Evolutionary conservation across 805 yeast genomes (phyloP), one percentile per base, ranked within the genome.

Genomic region (Cyberlindnera americana): DNA sequence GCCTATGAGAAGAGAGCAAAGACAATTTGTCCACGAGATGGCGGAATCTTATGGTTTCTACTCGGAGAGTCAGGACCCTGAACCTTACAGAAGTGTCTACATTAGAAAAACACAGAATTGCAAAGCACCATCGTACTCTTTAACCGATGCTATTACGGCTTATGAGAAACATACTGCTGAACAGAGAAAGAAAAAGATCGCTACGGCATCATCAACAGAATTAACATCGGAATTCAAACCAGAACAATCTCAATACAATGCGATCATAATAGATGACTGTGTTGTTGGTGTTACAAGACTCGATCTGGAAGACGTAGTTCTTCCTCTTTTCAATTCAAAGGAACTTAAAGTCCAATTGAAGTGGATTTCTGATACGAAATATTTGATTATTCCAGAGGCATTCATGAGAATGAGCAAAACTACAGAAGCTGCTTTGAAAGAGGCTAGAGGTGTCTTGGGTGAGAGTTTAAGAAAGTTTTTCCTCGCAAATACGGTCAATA

Each of bases 51-150:
- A 67, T 56, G 66, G 71, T 11, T 52, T 87, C 11, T 78, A 74
- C 49, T 67, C 83, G 0, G 89, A 84, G 52, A 75, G 90, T 2
- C 93, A 85, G 46, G 96, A 86, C 59, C 76, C 75, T 3, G 96
- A 87, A 48, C 96, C 96, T 0, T 69, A 76, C 37, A 61, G 95
- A 44, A 75, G 83, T 10, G 91, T 88, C 1, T 79, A 75, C 47
- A 69, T 88, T n/a, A 62, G 66, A 35, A 59, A 68, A 32, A 54
- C 57, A 6, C 42, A 50, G 11, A 47, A 40, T 1, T 56, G 67
- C 0, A 52, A 46, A 9, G 41, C 65, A 3, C 86, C 88, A 0
- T 50, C 55, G 10, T 50, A 70, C 30, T 64, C 71, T 2, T 60
- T 83, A n/a, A 63, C 62, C 21, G 73, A 73, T 36, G 73, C 75